These are phyloP conservation scores for Tolypocladium tundrense DNA, from an alignment of 2,329 filamentous ascomycete species.

Conservation along the genomic window DNA sequence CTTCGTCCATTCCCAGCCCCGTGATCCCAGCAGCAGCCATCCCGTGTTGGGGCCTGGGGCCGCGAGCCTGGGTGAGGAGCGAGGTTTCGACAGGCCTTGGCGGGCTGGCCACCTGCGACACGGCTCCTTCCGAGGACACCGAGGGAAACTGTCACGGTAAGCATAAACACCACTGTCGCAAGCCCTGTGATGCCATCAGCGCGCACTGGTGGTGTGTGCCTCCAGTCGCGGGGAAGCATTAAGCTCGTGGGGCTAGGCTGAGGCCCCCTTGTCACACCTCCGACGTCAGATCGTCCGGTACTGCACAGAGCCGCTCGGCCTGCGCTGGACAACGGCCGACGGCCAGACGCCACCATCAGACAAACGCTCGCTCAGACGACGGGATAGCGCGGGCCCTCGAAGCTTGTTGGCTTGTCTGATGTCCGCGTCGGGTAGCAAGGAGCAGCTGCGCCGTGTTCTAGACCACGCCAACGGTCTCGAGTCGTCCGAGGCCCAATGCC, in stretches of 20 bases:
- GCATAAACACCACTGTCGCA: not conserved
- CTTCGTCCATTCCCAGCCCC: slow-evolving; percentile 4
- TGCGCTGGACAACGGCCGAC: not conserved
- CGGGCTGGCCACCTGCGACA: not conserved
- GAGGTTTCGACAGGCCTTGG: not conserved
- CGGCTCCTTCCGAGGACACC: not conserved
- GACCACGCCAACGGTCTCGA: not conserved
- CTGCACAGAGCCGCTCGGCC: not conserved
- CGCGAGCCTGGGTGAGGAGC: not conserved
- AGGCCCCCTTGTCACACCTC: slow-evolving; percentile 5
- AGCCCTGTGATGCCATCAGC: slow-evolving; percentile 2
- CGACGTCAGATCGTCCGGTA: slow-evolving; percentile 13
- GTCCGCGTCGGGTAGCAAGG: not conserved
- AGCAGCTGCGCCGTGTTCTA: not conserved
- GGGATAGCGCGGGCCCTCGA: not conserved
- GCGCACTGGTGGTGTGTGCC: not conserved
- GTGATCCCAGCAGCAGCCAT: not conserved
- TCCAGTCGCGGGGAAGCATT: not conserved
- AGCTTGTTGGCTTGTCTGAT: not conserved
- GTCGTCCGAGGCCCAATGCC: not conserved
- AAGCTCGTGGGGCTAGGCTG: not conserved
- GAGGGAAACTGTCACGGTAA: not conserved
- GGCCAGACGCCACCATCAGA: not conserved
- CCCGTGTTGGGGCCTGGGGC: not conserved
- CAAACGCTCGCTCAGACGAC: not conserved